Evolutionary conservation across 2,329 filamentous ascomycete genomes (phyloP).

Genomic region (Aspergillus pseudoterreus): DNA sequence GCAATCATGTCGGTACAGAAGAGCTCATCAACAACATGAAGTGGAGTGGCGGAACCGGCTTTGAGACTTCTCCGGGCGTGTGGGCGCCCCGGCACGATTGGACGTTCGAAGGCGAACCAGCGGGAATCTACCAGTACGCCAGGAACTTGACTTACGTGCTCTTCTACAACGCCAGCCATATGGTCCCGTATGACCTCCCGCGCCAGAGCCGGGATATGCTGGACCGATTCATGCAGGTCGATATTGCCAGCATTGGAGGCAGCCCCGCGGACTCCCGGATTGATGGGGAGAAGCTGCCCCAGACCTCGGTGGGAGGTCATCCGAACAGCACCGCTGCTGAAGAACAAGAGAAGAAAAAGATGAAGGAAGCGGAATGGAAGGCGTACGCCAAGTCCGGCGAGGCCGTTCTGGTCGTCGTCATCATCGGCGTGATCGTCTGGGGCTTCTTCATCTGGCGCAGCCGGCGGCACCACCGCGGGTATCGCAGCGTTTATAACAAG

Average conservation of each 20-base stretch:
- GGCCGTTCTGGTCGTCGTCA: constrained; percentile 76
- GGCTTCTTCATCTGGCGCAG: constrained; percentile 65
- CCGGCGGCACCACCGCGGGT: constrained; percentile 46
- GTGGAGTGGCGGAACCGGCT: constrained; percentile 89
- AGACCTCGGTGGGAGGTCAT: constrained; percentile 72
- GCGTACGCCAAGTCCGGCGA: constrained; percentile 87
- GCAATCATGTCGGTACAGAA: constrained; percentile 94
- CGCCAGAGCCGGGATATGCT: constrained; percentile 91
- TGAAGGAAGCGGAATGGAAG: constrained; percentile 83
- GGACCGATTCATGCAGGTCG: constrained; percentile 90
- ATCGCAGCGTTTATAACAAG: constrained; percentile 42
- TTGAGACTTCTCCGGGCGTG: constrained; percentile 80
- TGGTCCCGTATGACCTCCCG: constrained; percentile 94
- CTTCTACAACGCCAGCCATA: constrained; percentile 94
- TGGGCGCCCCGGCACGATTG: constrained; percentile 91
- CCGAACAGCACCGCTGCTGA: constrained; percentile 66
- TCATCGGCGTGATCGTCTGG: constrained; percentile 69
- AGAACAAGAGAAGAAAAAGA: constrained; percentile 64
- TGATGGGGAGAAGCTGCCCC: constrained; percentile 77
- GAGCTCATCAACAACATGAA: constrained; percentile 82
- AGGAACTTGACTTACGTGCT: constrained; percentile 93
- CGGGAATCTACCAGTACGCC: constrained; percentile 90
- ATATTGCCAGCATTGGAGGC: constrained; percentile 84
- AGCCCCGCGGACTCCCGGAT: constrained; percentile 72
- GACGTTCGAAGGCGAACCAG: constrained; percentile 84